Conservation (phyloP, 768 basidiomycete genomes). For the Auriscalpium microsporum region DNA sequence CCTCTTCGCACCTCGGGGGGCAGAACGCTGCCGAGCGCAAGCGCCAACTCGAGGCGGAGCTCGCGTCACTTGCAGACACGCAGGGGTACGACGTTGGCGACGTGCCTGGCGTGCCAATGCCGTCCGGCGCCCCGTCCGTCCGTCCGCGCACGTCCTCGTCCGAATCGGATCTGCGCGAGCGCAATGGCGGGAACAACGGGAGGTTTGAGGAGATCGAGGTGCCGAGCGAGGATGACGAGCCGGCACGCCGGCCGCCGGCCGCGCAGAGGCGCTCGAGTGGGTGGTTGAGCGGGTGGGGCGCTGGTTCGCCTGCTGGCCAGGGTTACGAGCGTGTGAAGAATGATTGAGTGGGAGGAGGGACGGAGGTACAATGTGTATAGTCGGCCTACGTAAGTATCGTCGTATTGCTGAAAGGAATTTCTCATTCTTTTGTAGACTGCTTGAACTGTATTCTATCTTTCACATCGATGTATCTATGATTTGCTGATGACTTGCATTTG, state of each 20-base stretch:
- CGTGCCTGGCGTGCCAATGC: conserved; percentile 1
- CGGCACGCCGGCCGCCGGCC: not conserved
- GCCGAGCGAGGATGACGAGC: conserved; percentile 37
- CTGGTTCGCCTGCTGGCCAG: not conserved
- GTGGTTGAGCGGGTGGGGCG: conserved; percentile 11
- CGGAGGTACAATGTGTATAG: no score
- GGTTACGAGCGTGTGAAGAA: not conserved
- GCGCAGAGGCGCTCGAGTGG: conserved; percentile 1
- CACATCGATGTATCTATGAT: no score
- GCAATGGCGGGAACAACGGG: conserved; percentile 21
- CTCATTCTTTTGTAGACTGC: no score
- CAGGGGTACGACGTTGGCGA: conserved; percentile 11
- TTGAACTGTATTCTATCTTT: no score
- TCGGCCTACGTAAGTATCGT: no score
- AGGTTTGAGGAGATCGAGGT: conserved; percentile 64
- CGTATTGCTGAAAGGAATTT: no score
- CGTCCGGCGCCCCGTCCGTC: conserved; percentile 34
- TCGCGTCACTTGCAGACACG: not conserved
- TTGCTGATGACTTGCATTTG: no score
- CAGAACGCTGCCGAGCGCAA: not conserved
- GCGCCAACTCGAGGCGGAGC: conserved; percentile 19
- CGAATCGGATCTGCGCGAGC: conserved; percentile 8
- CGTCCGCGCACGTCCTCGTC: conserved; percentile 37
- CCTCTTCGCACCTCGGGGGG: conserved; percentile 1
- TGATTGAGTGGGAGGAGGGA: not conserved